These are phyloP conservation scores for Metarhizium anisopliae DNA, from an alignment of 2,329 filamentous ascomycete species.

Conservation along the genomic window DNA sequence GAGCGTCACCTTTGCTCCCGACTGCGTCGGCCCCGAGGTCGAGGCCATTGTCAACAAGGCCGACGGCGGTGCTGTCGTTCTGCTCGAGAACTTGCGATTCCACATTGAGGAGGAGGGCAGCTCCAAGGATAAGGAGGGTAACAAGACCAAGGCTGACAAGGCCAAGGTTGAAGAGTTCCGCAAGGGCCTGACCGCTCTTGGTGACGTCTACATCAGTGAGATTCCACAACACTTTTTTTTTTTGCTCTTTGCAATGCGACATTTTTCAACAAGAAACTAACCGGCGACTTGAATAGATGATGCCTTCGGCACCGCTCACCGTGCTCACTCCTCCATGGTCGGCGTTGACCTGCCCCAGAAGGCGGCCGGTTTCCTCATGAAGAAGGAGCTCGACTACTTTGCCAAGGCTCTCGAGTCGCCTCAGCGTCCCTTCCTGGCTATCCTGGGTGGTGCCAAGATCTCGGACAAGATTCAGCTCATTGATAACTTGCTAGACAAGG, in stretches of 20 bases:
- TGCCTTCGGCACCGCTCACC: conserved; percentile 96
- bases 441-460: conserved; percentile 96
- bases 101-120: conserved; percentile 97
- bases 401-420: conserved; percentile 91
- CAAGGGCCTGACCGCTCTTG: conserved; percentile 86
- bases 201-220: conserved; percentile 94
- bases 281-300: conserved; percentile 55
- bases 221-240: conserved; percentile 11
- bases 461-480: conserved; percentile 99
- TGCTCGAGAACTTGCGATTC: conserved; percentile 97
- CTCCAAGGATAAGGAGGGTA: conserved; percentile 85
- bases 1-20: conserved; percentile 78
- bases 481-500: conserved; percentile 96
- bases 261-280: neutral
- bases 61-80: conserved; percentile 69
- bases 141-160: conserved; percentile 98
- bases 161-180: conserved; percentile 86
- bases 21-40: conserved; percentile 82
- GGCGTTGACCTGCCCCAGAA: conserved; percentile 92
- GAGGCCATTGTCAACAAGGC: conserved; percentile 85
- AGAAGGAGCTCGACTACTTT: conserved; percentile 99
- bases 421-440: conserved; percentile 93
- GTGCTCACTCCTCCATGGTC: conserved; percentile 98
- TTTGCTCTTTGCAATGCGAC: neutral
- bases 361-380: conserved; percentile 96